phyloP scores from a whole-genome alignment of 1,284 basidiomycete genomes.

The Trametes versicolor region DNA sequence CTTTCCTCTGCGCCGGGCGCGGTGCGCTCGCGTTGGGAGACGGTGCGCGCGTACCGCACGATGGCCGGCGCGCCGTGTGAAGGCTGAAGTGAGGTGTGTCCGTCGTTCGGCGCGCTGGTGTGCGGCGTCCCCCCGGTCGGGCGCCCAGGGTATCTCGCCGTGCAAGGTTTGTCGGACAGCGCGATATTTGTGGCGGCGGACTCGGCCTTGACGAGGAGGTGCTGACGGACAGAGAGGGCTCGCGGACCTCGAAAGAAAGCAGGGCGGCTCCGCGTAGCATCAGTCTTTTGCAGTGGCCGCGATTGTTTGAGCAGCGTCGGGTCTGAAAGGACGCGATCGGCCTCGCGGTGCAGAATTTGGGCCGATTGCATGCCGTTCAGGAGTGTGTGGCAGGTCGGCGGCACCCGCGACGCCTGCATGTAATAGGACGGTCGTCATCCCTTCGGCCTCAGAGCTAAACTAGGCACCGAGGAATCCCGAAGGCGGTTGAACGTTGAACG shows the following conservation, averaged over 20 bases:
- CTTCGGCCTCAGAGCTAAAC: not conserved
- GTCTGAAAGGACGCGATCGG: not conserved
- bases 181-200: not conserved
- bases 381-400: not conserved
- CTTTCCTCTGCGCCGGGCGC: constrained; percentile 30
- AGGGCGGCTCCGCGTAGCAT: constrained; percentile 22
- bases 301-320: not conserved
- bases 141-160: not conserved
- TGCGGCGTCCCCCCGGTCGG: not conserved
- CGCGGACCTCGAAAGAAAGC: constrained; percentile 18
- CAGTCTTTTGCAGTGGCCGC: not conserved
- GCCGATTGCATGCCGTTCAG: not conserved
- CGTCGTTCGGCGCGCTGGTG: constrained; percentile 22
- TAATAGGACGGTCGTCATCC: not conserved
- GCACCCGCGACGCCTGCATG: not conserved
- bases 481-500: not conserved
- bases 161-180: not conserved
- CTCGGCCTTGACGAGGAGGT: constrained; percentile 1
- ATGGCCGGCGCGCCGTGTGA: constrained; percentile 13
- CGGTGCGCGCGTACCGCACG: constrained; percentile 21
- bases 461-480: not conserved
- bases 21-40: constrained; percentile 19
- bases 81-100: constrained; percentile 28
- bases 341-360: constrained; percentile 5
- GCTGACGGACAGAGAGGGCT: constrained; percentile 12